Evolutionary conservation across 257 asterid genomes (phyloP).

Genomic region (Jaltomata sinuosa): DNA sequence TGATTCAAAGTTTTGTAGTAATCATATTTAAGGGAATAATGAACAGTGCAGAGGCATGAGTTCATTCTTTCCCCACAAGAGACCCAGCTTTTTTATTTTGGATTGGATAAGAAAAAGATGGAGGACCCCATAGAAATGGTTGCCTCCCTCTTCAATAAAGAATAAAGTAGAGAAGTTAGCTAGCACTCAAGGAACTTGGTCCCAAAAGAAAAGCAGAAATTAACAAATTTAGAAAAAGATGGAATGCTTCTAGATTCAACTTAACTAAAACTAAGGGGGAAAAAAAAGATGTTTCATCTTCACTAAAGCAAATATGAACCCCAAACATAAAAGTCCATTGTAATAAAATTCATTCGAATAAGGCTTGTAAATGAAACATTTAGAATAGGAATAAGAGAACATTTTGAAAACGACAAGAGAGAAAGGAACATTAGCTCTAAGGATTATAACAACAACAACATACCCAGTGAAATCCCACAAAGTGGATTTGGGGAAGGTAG

Average conservation of each 20-base stretch:
- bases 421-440: background rate
- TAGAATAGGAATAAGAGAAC: background rate
- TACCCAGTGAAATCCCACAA: too few species aligned
- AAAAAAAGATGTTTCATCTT: conserved; percentile 7
- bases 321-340: conserved; percentile 10
- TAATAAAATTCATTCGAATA: conserved; percentile 16
- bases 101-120: background rate
- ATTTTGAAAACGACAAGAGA: background rate
- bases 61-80: conserved; percentile 2
- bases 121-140: conserved; percentile 9
- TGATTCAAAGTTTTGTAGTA: background rate
- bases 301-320: conserved; percentile 35
- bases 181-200: conserved; percentile 8
- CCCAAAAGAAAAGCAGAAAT: conserved; percentile 22
- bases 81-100: conserved; percentile 11
- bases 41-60: background rate
- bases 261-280: background rate
- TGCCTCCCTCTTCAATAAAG: conserved; percentile 14
- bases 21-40: background rate
- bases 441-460: background rate
- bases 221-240: conserved; percentile 19
- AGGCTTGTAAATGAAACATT: conserved; percentile 30
- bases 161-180: conserved; percentile 28
- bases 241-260: conserved; percentile 24
- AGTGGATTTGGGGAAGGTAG: too few species aligned